Percentiles rank a stretch among this genome's conserved stretches.
Evolutionary conservation across 129 eudicot genomes (phyloP).

Genomic region (Sambucus nigra): DNA sequence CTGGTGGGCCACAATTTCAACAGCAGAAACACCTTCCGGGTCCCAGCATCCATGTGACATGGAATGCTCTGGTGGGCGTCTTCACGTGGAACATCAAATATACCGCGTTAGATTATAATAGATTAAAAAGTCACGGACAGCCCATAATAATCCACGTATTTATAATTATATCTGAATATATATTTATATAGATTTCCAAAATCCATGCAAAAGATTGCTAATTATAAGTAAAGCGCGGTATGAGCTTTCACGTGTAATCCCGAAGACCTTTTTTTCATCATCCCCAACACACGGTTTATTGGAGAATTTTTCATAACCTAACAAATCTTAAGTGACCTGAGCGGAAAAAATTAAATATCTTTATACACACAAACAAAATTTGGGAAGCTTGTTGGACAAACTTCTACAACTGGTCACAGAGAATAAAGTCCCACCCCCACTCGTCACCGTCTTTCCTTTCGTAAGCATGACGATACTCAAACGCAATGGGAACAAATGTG

Average conservation of each 20-base stretch:
- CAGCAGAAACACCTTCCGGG: background rate
- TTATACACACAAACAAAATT: too few species aligned
- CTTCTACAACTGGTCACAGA: conserved; percentile 1
- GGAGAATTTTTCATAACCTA: background rate
- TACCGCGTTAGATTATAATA: conserved; percentile 1
- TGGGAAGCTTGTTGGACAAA: background rate
- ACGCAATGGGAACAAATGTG: conserved; percentile 39
- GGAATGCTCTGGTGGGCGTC: background rate
- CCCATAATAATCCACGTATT: background rate
- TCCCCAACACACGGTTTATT: background rate
- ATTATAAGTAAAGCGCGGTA: background rate
- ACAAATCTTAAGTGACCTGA: background rate
- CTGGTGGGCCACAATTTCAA: background rate
- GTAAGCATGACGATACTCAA: conserved; percentile 27
- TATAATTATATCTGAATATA: too few species aligned
- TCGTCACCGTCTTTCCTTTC: background rate
- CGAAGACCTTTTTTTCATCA: background rate
- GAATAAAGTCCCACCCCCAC: background rate
- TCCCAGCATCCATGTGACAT: conserved; percentile 5
- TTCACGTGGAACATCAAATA: background rate
- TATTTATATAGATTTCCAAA: background rate
- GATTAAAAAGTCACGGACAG: background rate
- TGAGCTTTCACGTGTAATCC: background rate
- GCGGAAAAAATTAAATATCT: too few species aligned
- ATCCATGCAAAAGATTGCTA: background rate